A percentile compares a stretch with the other conserved stretches of the same genome.
phyloP scores from a whole-genome alignment of 2,329 filamentous ascomycete genomes.

The Alternaria ethzedia region DNA sequence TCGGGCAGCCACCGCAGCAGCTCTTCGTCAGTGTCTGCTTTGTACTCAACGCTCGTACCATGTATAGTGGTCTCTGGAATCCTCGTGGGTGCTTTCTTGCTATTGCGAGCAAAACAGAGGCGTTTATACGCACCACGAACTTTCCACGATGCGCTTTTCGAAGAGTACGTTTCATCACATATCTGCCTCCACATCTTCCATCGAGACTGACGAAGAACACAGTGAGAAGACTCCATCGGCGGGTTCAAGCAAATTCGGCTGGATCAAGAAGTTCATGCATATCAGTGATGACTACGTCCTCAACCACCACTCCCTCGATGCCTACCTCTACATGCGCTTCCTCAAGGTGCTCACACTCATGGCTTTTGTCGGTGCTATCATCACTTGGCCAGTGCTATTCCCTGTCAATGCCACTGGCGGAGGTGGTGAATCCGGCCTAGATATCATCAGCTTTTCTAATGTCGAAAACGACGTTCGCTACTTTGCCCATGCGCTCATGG shows the following conservation, averaged over 20 bases:
- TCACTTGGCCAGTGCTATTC: conserved; percentile 57
- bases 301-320: conserved; percentile 57
- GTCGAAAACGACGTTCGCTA: conserved; percentile 39
- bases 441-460: conserved; percentile 37
- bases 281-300: conserved; percentile 55
- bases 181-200: not conserved
- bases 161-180: conserved; percentile 18
- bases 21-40: conserved; percentile 50
- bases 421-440: conserved; percentile 44
- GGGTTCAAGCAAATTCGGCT: conserved; percentile 57
- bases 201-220: conserved; percentile 27
- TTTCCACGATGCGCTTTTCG: conserved; percentile 51
- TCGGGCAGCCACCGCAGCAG: conserved; percentile 1
- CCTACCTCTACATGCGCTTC: conserved; percentile 56
- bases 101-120: conserved; percentile 51
- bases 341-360: conserved; percentile 54
- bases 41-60: conserved; percentile 45
- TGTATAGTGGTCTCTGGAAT: conserved; percentile 33
- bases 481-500: conserved; percentile 54
- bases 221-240: conserved; percentile 52
- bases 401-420: conserved; percentile 54
- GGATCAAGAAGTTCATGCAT: conserved; percentile 56
- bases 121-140: conserved; percentile 55
- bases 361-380: conserved; percentile 50
- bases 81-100: conserved; percentile 48